Evolutionary conservation across 1,284 basidiomycete species (phyloP).

Genomic region (Leccinum insolens): DNA sequence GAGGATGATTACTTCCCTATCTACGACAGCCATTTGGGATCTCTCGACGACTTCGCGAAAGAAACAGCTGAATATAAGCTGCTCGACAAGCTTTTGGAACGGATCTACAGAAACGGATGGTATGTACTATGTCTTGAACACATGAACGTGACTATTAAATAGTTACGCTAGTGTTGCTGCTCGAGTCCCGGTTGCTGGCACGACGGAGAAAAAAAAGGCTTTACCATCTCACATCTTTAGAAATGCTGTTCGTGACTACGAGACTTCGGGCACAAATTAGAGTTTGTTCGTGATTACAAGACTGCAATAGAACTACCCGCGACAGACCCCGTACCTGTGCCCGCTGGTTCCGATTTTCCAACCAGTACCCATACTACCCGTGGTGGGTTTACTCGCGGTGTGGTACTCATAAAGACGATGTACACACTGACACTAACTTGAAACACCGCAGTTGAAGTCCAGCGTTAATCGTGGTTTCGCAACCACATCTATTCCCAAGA

Average conservation of each 20-base stretch:
- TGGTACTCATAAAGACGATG: too few relatives aligned
- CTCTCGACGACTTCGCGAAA: not conserved
- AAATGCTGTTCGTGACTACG: not conserved
- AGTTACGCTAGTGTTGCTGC: not conserved
- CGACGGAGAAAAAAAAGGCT: not conserved
- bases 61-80: not conserved
- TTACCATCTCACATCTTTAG: not conserved
- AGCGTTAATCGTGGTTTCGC: conserved; percentile 74
- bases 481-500: conserved; percentile 89
- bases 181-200: not conserved
- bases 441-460: conserved; percentile 60
- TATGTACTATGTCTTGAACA: not conserved
- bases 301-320: too few relatives aligned
- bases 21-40: not conserved
- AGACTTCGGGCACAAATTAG: not conserved
- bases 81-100: not conserved
- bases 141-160: too few relatives aligned
- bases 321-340: too few relatives aligned
- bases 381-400: too few relatives aligned
- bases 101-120: not conserved
- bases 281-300: not conserved
- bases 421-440: too few relatives aligned
- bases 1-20: not conserved
- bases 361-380: too few relatives aligned
- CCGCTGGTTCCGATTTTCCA: not conserved